Evolutionary conservation across 2,329 filamentous ascomycete genomes (phyloP).

Genomic region (Diaporthe sp.): DNA sequence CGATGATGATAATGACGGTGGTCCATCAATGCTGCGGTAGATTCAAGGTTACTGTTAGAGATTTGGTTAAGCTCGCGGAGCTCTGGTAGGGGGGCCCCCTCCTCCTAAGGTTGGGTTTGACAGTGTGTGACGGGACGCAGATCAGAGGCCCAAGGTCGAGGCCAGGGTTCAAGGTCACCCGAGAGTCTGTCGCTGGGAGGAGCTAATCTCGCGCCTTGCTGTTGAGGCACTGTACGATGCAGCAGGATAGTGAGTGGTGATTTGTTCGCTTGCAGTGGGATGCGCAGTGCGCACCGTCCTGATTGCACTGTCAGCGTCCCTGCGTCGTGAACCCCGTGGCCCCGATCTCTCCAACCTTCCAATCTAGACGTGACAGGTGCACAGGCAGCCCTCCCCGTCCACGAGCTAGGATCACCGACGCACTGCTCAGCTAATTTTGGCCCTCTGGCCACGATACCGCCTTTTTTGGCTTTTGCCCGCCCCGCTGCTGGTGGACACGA

Average conservation of each 20-base stretch:
- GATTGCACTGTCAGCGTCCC: not conserved
- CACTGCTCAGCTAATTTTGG: constrained; percentile 26
- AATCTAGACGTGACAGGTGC: constrained; percentile 26
- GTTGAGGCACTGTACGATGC: not conserved
- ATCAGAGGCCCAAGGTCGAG: not conserved
- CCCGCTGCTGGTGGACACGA: not conserved
- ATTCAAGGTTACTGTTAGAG: constrained; percentile 33
- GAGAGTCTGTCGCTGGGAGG: constrained; percentile 1
- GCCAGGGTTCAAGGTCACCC: not conserved
- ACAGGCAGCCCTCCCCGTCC: not conserved
- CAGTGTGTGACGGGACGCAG: constrained; percentile 5
- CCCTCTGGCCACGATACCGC: not conserved
- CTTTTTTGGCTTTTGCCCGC: not conserved
- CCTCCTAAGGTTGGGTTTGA: not conserved
- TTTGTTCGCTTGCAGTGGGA: not conserved
- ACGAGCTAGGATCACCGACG: constrained; percentile 14
- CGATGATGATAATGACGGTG: constrained; percentile 8
- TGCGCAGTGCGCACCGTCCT: not conserved
- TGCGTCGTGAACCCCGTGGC: constrained; percentile 18
- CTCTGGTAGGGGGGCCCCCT: not conserved
- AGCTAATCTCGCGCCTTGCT: constrained; percentile 13
- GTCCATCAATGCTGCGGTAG: constrained; percentile 19
- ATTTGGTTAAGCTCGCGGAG: constrained; percentile 36
- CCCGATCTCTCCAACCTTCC: constrained; percentile 12
- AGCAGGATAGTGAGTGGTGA: not conserved